phyloP scores from a whole-genome alignment of 192 early-diverging fungal genomes.

The Allomyces macrogynus region DNA sequence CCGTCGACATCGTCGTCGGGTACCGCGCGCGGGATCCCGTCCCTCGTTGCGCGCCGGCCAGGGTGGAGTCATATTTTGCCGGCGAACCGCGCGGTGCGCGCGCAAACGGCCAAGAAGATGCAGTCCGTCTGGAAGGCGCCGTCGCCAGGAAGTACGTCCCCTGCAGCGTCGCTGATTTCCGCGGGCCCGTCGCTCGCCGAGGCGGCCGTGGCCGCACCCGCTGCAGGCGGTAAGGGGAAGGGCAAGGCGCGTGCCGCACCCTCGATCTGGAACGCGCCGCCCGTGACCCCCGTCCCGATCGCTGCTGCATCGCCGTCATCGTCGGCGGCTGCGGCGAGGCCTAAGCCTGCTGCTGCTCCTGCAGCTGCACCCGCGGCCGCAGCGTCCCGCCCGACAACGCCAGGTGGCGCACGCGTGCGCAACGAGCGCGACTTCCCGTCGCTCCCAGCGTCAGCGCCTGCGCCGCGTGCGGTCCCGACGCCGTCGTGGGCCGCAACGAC shows the following conservation, averaged over 20 bases:
- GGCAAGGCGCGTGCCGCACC: background rate
- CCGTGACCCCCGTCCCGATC: background rate
- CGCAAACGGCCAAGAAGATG: background rate
- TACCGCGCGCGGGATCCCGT: too few species aligned
- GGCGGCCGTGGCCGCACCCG: too few species aligned
- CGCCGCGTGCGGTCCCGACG: background rate
- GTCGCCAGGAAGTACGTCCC: too few species aligned
- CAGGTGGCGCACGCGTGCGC: background rate
- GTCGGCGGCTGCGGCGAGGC: background rate
- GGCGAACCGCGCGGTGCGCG: background rate
- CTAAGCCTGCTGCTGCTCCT: background rate
- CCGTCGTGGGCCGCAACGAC: background rate
- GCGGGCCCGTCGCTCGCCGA: too few species aligned
- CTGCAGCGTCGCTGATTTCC: too few species aligned
- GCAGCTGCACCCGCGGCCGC: background rate
- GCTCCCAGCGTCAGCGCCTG: background rate
- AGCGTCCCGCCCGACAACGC: background rate
- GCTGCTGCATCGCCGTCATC: background rate
- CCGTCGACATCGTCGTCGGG: too few species aligned
- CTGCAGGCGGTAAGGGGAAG: too few species aligned
- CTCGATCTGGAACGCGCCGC: background rate
- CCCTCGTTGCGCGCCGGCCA: background rate
- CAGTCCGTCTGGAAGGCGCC: too few species aligned
- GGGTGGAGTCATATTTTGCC: background rate
- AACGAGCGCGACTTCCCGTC: background rate